Evolutionary conservation across 2,329 filamentous ascomycete species (phyloP), one percentile per base, ranked within the genome.

Genomic region (Lecanosticta acicola): DNA sequence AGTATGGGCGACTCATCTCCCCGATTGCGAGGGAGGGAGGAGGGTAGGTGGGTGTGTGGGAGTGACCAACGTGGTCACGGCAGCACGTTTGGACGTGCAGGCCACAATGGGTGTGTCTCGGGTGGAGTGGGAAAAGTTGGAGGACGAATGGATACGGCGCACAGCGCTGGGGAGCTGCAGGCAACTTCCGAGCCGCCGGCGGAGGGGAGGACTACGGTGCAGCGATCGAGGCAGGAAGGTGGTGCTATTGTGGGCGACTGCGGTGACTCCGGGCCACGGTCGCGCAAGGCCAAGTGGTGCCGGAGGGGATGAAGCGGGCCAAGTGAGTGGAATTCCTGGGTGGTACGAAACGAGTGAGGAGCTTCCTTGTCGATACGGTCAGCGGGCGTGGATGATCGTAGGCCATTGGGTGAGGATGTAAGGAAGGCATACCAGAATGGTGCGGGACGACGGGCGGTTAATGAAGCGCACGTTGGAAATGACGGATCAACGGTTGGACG

Each of bases 1-100:
- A 45, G 49, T 51, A 48, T 41, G 44, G 42, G 37, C 46, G 49
- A 44, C 41, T 55, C 52, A 55, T 53, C 37, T 37, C 35, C 35
- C 35, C 17, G 17, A 17, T 18, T 16, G 13, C 24, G 24, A 29
- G 24, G 24, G 11, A 29, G 24, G 24, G 5, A 5, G 24, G 41
- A 38, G 35, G 39, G 41, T 7, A 29, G 7, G 24, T 24, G 11
- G 7, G 24, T 24, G 32, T 18, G 43, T 26, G 21, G 34, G 32
- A 39, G 32, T 39, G 19, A 38, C 34, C 10, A 44, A 40, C 24
- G 24, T 7, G 41, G 41, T 45, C 29, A 42, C 39, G 32, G 42
- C 42, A 7, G 24, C 7, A 5, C 7, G 24, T 7, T 16, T 38
- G 36, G 35, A 40, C 20, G 39, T 46, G 48, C 42, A 39, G 42